Percentiles rank a stretch among this genome's conserved stretches.
Evolutionary conservation across 2,329 filamentous ascomycete genomes (phyloP).

Genomic region (Xylariaceae sp.): DNA sequence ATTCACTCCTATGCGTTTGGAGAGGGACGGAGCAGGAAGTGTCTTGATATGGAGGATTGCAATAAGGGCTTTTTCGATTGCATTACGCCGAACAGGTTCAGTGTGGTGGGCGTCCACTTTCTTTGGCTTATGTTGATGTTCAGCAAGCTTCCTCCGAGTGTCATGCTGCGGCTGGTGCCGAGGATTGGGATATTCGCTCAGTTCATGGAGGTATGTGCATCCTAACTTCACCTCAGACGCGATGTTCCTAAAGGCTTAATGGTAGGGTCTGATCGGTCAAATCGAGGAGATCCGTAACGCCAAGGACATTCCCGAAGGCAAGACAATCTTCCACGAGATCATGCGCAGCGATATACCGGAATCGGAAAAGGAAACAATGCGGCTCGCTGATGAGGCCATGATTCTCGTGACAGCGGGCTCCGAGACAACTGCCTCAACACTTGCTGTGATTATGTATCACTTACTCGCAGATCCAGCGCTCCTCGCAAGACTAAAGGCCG

Average conservation of each 20-base stretch:
- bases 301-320: constrained; percentile 19
- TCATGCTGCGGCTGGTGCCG: constrained; percentile 21
- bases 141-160: constrained; percentile 15
- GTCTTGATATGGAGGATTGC: constrained; percentile 28
- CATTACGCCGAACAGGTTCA: constrained; percentile 11
- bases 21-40: constrained; percentile 18
- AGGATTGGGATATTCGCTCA: constrained; percentile 12
- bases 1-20: constrained; percentile 23
- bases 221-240: neutral
- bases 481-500: constrained; percentile 16
- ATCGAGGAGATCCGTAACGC: constrained; percentile 18
- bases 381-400: constrained; percentile 18
- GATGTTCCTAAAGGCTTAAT: neutral
- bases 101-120: constrained; percentile 21
- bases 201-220: constrained; percentile 13
- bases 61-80: constrained; percentile 26
- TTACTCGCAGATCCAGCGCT: constrained; percentile 13
- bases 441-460: constrained; percentile 17
- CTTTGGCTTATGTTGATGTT: constrained; percentile 20
- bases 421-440: constrained; percentile 20
- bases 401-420: constrained; percentile 15
- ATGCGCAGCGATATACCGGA: constrained; percentile 19
- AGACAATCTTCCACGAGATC: constrained; percentile 27
- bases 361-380: constrained; percentile 16
- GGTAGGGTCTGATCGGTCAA: constrained; percentile 11